Evolutionary conservation across 495 filamentous ascomycete genomes (phyloP).

Genomic region (Penicillium psychrofluorescens): DNA sequence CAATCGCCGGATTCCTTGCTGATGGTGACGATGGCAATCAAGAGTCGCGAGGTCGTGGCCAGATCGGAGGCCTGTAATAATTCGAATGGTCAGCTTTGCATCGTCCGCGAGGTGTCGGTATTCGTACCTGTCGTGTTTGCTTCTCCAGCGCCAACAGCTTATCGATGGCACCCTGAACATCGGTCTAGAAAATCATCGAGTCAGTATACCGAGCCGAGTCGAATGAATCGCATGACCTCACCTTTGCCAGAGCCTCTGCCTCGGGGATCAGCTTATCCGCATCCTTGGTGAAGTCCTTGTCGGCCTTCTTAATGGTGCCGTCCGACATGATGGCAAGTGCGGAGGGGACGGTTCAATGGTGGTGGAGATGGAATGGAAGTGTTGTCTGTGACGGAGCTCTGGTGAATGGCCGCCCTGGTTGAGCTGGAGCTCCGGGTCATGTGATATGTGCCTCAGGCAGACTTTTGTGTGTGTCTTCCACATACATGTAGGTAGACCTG

Average conservation of each 20-base stretch:
- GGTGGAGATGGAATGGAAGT: background rate
- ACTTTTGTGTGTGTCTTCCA: too few relatives aligned
- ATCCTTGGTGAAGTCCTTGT: conserved; percentile 81
- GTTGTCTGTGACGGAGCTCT: background rate
- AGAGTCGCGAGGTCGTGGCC: conserved; percentile 81
- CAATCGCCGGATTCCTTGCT: conserved; percentile 90
- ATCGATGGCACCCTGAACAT: conserved; percentile 81
- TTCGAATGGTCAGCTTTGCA: background rate
- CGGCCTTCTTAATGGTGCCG: conserved; percentile 53
- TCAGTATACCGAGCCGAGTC: conserved; percentile 4
- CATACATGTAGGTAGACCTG: too few relatives aligned
- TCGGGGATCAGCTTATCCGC: conserved; percentile 86
- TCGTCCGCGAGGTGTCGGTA: background rate
- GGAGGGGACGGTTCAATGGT: conserved; percentile 1
- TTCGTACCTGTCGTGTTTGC: conserved; percentile 81
- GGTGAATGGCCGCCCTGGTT: conserved; percentile 11
- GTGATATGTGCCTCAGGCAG: too few relatives aligned
- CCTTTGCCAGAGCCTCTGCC: conserved; percentile 80
- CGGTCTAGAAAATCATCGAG: conserved; percentile 43
- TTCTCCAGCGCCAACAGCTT: conserved; percentile 89
- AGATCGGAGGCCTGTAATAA: conserved; percentile 76
- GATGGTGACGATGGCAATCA: conserved; percentile 84
- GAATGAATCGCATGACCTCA: conserved; percentile 22
- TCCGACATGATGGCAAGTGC: conserved; percentile 50
- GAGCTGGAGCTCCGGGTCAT: conserved; percentile 23